Evolutionary conservation across 2,329 filamentous ascomycete species (phyloP).

Genomic region (Geoglossum cookeanum): DNA sequence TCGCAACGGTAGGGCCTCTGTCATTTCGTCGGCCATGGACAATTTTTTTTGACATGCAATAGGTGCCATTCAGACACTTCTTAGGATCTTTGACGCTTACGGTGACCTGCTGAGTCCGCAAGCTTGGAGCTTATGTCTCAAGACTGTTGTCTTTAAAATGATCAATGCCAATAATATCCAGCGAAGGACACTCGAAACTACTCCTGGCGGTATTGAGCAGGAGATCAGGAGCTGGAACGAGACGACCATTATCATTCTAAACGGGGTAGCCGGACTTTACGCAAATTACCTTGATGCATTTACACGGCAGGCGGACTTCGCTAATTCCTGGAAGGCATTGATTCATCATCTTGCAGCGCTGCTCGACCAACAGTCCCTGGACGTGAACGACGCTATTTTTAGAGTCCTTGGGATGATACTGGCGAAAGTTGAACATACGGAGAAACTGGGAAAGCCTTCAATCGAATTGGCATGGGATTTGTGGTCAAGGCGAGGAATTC

Average conservation of each 20-base stretch:
- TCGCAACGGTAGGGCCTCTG: conserved; percentile 42
- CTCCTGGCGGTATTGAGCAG: not conserved
- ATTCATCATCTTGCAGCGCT: conserved; percentile 5
- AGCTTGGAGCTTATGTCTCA: conserved; percentile 69
- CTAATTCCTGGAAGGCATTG: conserved; percentile 6
- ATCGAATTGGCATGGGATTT: conserved; percentile 42
- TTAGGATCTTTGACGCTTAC: conserved; percentile 83
- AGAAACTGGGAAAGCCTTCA: conserved; percentile 1
- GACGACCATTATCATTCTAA: conserved; percentile 21
- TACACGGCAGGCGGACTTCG: conserved; percentile 21
- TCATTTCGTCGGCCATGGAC: conserved; percentile 19
- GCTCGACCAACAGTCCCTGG: conserved; percentile 6
- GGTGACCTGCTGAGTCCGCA: conserved; percentile 59
- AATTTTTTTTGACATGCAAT: conserved; percentile 23
- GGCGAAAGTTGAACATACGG: conserved; percentile 4
- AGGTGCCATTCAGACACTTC: conserved; percentile 70
- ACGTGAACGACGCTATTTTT: conserved; percentile 9
- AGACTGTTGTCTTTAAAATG: conserved; percentile 62
- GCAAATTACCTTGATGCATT: conserved; percentile 18
- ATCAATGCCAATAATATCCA: conserved; percentile 44
- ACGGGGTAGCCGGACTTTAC: conserved; percentile 16
- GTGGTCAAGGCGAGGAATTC: conserved; percentile 48
- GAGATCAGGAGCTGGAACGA: conserved; percentile 16
- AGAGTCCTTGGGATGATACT: conserved; percentile 7
- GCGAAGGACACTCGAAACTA: conserved; percentile 24